Conservation (phyloP, 2,329 filamentous ascomycete species). For the Penicillium expansum region DNA sequence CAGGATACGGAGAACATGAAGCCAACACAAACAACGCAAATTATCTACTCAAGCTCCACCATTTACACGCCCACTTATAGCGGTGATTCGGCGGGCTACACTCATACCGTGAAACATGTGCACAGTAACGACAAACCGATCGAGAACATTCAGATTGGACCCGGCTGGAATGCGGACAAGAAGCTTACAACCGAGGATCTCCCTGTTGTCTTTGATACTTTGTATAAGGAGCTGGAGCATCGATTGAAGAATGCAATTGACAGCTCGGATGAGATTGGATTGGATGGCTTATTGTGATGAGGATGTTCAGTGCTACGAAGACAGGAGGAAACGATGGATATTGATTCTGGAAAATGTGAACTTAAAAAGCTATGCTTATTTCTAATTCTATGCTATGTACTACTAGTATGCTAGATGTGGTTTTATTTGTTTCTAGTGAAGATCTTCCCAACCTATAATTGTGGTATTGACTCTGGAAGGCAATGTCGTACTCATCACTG, state of each 20-base stretch:
- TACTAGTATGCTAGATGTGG: background rate
- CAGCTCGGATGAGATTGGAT: conserved; percentile 31
- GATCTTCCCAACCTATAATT: background rate
- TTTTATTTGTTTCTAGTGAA: background rate
- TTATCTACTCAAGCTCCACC: background rate
- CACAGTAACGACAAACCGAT: conserved; percentile 5
- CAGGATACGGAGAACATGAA: background rate
- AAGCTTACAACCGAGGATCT: conserved; percentile 18
- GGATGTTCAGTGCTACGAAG: background rate
- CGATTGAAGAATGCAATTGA: conserved; percentile 22
- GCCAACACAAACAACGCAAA: conserved; percentile 8
- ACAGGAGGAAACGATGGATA: background rate
- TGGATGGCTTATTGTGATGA: conserved; percentile 3
- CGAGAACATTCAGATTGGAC: conserved; percentile 17
- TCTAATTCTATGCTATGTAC: background rate
- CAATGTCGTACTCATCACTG: background rate
- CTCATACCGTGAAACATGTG: conserved; percentile 14
- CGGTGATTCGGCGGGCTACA: conserved; percentile 3
- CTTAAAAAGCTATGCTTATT: background rate
- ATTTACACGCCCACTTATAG: background rate
- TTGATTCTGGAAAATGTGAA: background rate
- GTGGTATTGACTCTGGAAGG: background rate
- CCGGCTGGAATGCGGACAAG: conserved; percentile 11
- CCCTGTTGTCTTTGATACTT: conserved; percentile 15
- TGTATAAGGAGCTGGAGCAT: conserved; percentile 19